A percentile compares a stretch with the other conserved stretches of the same genome.
Conservation (phyloP, 331 rosid genomes). For the Erythrophleum ivorense region DNA sequence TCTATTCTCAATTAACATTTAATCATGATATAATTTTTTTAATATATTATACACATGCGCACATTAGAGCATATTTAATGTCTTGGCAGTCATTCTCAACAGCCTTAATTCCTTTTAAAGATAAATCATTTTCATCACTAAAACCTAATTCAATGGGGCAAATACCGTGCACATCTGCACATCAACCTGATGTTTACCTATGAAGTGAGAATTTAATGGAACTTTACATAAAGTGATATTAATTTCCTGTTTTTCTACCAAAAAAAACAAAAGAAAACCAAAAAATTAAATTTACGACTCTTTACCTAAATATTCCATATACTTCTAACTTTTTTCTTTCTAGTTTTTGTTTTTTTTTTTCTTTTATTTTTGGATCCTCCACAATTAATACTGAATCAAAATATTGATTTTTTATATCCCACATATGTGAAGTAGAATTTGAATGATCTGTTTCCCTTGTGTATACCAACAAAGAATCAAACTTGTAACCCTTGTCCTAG, state of each 20-base stretch:
- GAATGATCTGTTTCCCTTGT: not conserved
- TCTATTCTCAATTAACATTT: not conserved
- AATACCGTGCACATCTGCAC: slow-evolving; percentile 12
- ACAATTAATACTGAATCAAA: not conserved
- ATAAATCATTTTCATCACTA: slow-evolving; percentile 14
- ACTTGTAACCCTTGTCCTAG: not conserved
- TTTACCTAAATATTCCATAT: not conserved
- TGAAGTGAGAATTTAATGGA: slow-evolving; percentile 23
- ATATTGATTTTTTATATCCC: not conserved
- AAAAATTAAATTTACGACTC: not conserved
- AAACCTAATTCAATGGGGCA: slow-evolving; percentile 29
- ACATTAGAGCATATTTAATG: not conserved
- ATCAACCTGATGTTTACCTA: slow-evolving; percentile 23
- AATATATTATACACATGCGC: not conserved
- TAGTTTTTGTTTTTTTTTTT: not conserved
- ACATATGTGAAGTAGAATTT: not conserved
- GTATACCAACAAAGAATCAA: not conserved
- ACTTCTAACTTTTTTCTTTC: not conserved
- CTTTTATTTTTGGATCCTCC: not conserved
- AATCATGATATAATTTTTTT: not conserved
- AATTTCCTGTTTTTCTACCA: not conserved
- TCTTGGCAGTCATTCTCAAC: slow-evolving; percentile 32
- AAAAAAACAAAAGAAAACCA: not conserved
- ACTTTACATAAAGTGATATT: not conserved
- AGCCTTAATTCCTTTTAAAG: not conserved